These are phyloP conservation scores for Patellifolia procumbens DNA, from an alignment of 179 eudicot genomes.

Conservation along the genomic window DNA sequence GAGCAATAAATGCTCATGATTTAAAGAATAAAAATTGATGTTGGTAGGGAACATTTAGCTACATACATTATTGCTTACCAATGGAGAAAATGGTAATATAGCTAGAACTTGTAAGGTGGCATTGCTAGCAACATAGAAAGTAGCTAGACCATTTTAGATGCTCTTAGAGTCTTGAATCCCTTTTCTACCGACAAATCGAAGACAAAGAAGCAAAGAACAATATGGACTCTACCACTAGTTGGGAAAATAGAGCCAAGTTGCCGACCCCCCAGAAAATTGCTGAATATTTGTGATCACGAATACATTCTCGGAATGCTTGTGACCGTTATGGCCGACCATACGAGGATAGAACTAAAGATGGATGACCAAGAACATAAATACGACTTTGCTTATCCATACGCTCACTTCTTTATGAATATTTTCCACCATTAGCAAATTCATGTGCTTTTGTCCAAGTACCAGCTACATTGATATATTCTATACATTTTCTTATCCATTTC, in stretches of 20 bases:
- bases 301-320: not conserved
- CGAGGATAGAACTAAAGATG: not conserved
- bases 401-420: not conserved
- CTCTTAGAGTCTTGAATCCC: too few relatives aligned
- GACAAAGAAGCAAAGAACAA: conserved; percentile 4
- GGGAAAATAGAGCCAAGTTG: not conserved
- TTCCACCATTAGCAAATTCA: not conserved
- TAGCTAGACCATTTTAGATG: too few relatives aligned
- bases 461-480: too few relatives aligned
- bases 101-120: too few relatives aligned
- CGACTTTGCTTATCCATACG: not conserved
- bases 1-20: too few relatives aligned
- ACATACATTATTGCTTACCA: too few relatives aligned
- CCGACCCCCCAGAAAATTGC: not conserved
- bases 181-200: not conserved
- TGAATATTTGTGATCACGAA: conserved; percentile 7
- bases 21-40: too few relatives aligned
- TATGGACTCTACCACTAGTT: not conserved
- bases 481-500: too few relatives aligned
- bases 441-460: too few relatives aligned
- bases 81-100: too few relatives aligned
- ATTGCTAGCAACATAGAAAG: too few relatives aligned
- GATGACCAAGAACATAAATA: not conserved
- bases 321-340: conserved; percentile 14
- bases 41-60: too few relatives aligned